phyloP scores from a whole-genome alignment of 192 early-diverging fungal genomes.

The Gryganskiella cystojenkinii region DNA sequence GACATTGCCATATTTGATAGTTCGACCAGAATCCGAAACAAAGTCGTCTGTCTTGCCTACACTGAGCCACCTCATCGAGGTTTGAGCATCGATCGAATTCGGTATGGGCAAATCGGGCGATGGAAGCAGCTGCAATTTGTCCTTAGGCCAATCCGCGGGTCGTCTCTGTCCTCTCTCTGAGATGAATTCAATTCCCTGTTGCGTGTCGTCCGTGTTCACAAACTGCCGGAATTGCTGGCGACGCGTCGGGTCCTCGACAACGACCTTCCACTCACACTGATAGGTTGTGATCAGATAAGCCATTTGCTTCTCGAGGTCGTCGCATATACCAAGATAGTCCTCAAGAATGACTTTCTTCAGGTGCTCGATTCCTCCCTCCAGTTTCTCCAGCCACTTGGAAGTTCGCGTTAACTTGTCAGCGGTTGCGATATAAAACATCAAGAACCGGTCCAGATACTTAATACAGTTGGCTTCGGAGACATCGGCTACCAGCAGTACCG shows the following conservation, averaged over 20 bases:
- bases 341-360: slow-evolving; percentile 69
- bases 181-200: slow-evolving; percentile 64
- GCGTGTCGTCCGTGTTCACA: slow-evolving; percentile 64
- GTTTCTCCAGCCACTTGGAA: slow-evolving; percentile 76
- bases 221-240: slow-evolving; percentile 70
- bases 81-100: slow-evolving; percentile 22
- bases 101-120: slow-evolving; percentile 10
- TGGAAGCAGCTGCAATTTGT: slow-evolving; percentile 22
- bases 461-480: slow-evolving; percentile 62
- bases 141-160: slow-evolving; percentile 71
- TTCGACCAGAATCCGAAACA: slow-evolving; percentile 58
- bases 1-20: slow-evolving; percentile 67
- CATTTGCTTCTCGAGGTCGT: slow-evolving; percentile 78
- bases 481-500: slow-evolving; percentile 65
- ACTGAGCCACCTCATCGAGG: slow-evolving; percentile 44
- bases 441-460: slow-evolving; percentile 70
- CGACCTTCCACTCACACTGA: slow-evolving; percentile 73
- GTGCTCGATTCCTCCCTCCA: slow-evolving; percentile 74
- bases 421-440: slow-evolving; percentile 79
- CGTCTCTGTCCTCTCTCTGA: slow-evolving; percentile 71
- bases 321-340: slow-evolving; percentile 70
- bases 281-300: slow-evolving; percentile 65
- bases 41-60: slow-evolving; percentile 53
- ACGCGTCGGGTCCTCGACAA: slow-evolving; percentile 66
- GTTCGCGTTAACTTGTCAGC: slow-evolving; percentile 72